phyloP scores from a whole-genome alignment of 148 eudicot species.

The Cornus suecica region DNA sequence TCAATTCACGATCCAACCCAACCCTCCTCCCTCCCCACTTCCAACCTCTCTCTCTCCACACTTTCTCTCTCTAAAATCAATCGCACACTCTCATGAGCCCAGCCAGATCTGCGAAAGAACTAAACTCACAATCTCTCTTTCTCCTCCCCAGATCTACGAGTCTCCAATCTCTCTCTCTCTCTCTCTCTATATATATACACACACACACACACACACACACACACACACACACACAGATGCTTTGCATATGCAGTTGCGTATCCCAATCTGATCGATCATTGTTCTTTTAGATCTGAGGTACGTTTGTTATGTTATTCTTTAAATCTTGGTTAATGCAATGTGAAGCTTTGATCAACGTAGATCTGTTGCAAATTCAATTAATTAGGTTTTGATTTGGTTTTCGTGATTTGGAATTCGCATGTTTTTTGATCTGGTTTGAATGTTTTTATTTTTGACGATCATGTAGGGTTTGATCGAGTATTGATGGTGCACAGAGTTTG shows the following conservation, averaged over 20 bases:
- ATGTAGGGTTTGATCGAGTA: conserved; percentile 6
- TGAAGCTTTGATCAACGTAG: conserved; percentile 2
- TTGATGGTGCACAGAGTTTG: conserved; percentile 19
- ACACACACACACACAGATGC: no score
- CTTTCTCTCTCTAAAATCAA: conserved; percentile 2
- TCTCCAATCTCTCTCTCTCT: background rate
- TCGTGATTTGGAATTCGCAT: background rate
- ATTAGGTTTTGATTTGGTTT: background rate
- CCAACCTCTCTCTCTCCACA: background rate
- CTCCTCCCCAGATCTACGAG: conserved; percentile 4
- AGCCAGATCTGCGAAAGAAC: conserved; percentile 16
- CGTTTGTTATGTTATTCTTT: background rate
- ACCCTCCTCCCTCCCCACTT: background rate
- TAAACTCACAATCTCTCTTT: background rate
- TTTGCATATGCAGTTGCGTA: conserved; percentile 3
- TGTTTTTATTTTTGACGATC: background rate
- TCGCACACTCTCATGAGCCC: conserved; percentile 16
- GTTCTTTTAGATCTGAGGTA: conserved; percentile 18
- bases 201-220: no score
- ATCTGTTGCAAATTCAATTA: conserved; percentile 17
- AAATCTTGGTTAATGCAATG: background rate
- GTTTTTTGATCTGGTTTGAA: background rate
- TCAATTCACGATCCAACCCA: background rate
- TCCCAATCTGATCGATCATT: conserved; percentile 11
- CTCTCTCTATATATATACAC: background rate